These are phyloP conservation scores for Ophiocordyceps sinensis DNA, from an alignment of 2,329 filamentous ascomycete species.

Conservation along the genomic window DNA sequence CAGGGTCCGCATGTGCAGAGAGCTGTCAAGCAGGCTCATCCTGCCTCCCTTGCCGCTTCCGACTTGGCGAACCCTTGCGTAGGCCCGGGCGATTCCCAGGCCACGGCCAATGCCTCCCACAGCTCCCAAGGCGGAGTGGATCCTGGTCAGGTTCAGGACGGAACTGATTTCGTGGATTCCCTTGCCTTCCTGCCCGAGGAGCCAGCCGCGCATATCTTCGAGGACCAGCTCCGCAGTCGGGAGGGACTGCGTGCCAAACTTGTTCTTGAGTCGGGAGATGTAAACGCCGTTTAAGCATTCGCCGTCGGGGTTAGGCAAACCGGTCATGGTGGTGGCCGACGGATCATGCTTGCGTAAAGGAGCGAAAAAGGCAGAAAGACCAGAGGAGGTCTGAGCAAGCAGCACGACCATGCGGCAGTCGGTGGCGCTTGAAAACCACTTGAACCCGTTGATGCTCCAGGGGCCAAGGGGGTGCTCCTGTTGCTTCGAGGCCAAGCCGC, in stretches of 20 bases:
- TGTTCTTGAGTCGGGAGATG: constrained; percentile 58
- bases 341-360: constrained; percentile 38
- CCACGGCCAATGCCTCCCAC: constrained; percentile 40
- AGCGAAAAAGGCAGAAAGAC: constrained; percentile 48
- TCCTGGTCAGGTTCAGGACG: constrained; percentile 51
- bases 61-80: constrained; percentile 40
- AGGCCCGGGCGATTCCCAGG: constrained; percentile 41
- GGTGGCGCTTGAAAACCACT: constrained; percentile 31
- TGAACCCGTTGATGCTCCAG: constrained; percentile 51
- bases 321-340: constrained; percentile 14
- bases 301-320: constrained; percentile 11
- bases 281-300: constrained; percentile 49
- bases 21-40: constrained; percentile 32
- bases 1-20: constrained; percentile 43
- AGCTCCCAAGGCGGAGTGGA: constrained; percentile 40
- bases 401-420: constrained; percentile 38
- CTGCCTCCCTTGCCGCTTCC: constrained; percentile 27
- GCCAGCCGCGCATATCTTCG: constrained; percentile 45
- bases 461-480: constrained; percentile 30
- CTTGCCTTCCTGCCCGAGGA: constrained; percentile 50
- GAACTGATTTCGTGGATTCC: constrained; percentile 55
- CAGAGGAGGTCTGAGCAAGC: constrained; percentile 39
- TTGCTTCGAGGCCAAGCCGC: constrained; percentile 6
- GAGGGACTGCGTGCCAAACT: constrained; percentile 54
- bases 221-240: constrained; percentile 62